Evolutionary conservation across 108 stramenopile genomes (phyloP).

Genomic region (Phaeodactylum tricornutum): DNA sequence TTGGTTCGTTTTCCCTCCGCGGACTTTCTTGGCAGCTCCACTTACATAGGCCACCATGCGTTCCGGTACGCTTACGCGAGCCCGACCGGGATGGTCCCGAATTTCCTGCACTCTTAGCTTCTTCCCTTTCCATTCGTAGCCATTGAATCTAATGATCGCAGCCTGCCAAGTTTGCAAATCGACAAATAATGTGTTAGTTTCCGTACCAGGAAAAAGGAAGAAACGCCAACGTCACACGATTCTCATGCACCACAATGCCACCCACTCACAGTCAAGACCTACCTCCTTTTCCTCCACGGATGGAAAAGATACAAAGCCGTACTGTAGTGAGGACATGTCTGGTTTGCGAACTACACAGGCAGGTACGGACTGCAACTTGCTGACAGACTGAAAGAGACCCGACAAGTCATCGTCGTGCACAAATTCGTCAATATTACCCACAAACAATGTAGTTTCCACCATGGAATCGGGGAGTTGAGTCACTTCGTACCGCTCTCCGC

Average conservation of each 20-base stretch:
- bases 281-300: constrained; percentile 64
- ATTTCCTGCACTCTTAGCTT: constrained; percentile 60
- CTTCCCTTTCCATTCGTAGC: constrained; percentile 42
- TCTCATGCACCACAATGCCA: too few relatives aligned
- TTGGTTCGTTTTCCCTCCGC: constrained; percentile 5
- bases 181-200: too few relatives aligned
- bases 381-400: constrained; percentile 48
- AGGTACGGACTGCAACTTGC: constrained; percentile 44
- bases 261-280: too few relatives aligned
- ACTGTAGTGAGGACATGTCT: constrained; percentile 44
- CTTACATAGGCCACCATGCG: constrained; percentile 55
- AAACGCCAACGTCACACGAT: too few relatives aligned
- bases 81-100: constrained; percentile 48
- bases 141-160: constrained; percentile 58
- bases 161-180: too few relatives aligned
- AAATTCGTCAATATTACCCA: constrained; percentile 74
- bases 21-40: constrained; percentile 26
- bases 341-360: constrained; percentile 69
- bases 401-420: constrained; percentile 64
- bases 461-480: constrained; percentile 67
- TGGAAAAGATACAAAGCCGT: constrained; percentile 57
- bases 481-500: constrained; percentile 69
- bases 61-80: constrained; percentile 68
- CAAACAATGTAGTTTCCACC: constrained; percentile 70
- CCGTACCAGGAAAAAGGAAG: too few relatives aligned